Evolutionary conservation across 768 basidiomycete species (phyloP).

Genomic region (Tylopilus felleus): DNA sequence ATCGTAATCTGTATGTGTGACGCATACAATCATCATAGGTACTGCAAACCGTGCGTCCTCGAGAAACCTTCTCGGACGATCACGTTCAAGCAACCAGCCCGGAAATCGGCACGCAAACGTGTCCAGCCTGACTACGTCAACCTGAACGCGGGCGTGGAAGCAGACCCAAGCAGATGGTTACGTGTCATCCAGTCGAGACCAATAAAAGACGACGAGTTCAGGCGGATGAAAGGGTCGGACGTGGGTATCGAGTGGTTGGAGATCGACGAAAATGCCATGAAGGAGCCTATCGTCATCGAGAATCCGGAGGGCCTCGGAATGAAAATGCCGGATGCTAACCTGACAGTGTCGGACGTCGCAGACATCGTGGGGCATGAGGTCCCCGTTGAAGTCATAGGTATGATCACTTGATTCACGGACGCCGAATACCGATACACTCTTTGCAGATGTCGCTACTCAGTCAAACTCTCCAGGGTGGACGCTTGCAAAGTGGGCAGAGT

Average conservation of each 20-base stretch:
- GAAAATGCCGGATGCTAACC: constrained; percentile 72
- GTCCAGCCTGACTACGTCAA: constrained; percentile 77
- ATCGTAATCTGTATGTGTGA: constrained; percentile 14
- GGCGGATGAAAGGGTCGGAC: constrained; percentile 60
- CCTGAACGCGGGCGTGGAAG: constrained; percentile 60
- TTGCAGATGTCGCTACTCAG: constrained; percentile 82
- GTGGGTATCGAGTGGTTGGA: constrained; percentile 76
- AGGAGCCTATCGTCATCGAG: constrained; percentile 80
- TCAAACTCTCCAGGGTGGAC: constrained; percentile 86
- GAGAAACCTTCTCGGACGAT: constrained; percentile 60
- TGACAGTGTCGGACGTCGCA: constrained; percentile 80
- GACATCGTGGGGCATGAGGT: constrained; percentile 72
- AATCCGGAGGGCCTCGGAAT: constrained; percentile 81
- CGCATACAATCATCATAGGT: constrained; percentile 45
- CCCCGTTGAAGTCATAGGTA: constrained; percentile 91
- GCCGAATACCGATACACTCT: background rate
- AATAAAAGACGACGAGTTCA: constrained; percentile 62
- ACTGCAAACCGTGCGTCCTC: constrained; percentile 60
- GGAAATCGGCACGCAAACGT: constrained; percentile 78
- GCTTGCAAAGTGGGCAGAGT: constrained; percentile 86
- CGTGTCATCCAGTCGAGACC: constrained; percentile 65
- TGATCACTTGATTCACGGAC: constrained; percentile 16
- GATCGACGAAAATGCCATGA: constrained; percentile 67
- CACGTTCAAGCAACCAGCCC: constrained; percentile 71
- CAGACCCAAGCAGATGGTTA: constrained; percentile 62